Evolutionary conservation across 352 stramenopile genomes (phyloP), one percentile per base, ranked within the genome.

Genomic region (Pythium periplocum): DNA sequence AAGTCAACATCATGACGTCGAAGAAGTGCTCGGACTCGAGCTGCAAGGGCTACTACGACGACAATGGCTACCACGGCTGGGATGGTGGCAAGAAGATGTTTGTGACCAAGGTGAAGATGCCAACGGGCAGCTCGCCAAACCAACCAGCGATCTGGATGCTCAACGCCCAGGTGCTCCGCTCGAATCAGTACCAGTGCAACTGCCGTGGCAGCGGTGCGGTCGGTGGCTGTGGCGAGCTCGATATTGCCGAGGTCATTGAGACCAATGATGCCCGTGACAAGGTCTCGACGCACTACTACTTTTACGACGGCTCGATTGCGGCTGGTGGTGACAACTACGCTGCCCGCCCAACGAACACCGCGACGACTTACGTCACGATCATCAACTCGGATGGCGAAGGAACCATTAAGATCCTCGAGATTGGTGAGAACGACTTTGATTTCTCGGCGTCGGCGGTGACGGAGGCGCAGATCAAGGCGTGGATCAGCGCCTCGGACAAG

Each of bases 261-360:
- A 84, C 73, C 36, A 83, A 82, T 68, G 59, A 62, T 11, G 59
- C 53, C 7, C 51, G 74, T 47, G 69, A 87, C 61, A 73, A 75
- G 51, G 64, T 89, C n/a, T 68, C 76, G 26, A 87, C 78, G 3
- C 78, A 89, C 61, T 83, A 87, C 66, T 89, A 89, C 70, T 86
- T 83, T 51, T 81, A 74, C 61, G 75, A 89, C 43, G 74, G 74
- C 33, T 63, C 57, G n/a, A 57, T 78, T 31, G 66, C 68, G 1
- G 37, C 75, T 0, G 64, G 60, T 40, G 55, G 53, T 5, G 67
- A 75, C 67, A 75, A 75, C 60, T 75, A 60, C 43, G 67, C 63
- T 9, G 10, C 63, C 0, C 67, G 67, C 5, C 67, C 67, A 5
- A 53, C 54, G 8, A 45, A 72, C 33, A 40, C 33, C 7, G 26